A percentile compares a stretch with the other conserved stretches of the same genome.
phyloP scores from a whole-genome alignment of 352 stramenopile genomes.

The Phytopythium cucurbitacearum region DNA sequence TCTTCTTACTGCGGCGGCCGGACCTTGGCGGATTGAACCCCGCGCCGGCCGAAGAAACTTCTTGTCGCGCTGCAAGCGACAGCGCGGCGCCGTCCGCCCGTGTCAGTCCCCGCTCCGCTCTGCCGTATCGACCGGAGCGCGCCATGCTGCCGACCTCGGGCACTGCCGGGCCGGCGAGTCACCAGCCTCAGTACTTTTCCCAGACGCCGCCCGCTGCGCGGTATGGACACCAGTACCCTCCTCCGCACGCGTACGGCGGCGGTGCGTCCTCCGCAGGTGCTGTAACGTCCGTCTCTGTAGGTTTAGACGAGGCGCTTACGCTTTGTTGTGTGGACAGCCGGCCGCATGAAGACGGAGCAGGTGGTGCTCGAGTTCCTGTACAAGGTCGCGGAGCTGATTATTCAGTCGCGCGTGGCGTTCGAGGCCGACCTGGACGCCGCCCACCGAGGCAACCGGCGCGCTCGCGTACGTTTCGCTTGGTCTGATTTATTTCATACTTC shows the following conservation, averaged over 20 bases:
- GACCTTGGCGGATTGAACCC: too few relatives aligned
- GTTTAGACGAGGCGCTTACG: too few relatives aligned
- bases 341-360: conserved; percentile 75
- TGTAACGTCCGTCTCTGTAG: not conserved
- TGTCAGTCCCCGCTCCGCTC: not conserved
- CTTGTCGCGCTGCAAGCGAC: conserved; percentile 2
- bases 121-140: too few relatives aligned
- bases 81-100: not conserved
- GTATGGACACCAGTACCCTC: too few relatives aligned
- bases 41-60: not conserved
- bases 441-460: conserved; percentile 40
- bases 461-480: conserved; percentile 31
- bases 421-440: conserved; percentile 36
- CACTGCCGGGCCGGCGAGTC: too few relatives aligned
- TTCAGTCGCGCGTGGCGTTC: conserved; percentile 77
- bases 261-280: not conserved
- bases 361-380: conserved; percentile 84
- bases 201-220: too few relatives aligned
- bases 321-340: conserved; percentile 20
- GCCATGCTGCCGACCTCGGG: too few relatives aligned
- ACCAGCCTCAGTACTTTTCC: too few relatives aligned
- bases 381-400: conserved; percentile 78
- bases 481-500: too few relatives aligned
- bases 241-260: not conserved
- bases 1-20: too few relatives aligned